These are phyloP conservation scores for Epichloe coenophiala DNA, from an alignment of 2,329 filamentous ascomycete genomes.

Conservation along the genomic window DNA sequence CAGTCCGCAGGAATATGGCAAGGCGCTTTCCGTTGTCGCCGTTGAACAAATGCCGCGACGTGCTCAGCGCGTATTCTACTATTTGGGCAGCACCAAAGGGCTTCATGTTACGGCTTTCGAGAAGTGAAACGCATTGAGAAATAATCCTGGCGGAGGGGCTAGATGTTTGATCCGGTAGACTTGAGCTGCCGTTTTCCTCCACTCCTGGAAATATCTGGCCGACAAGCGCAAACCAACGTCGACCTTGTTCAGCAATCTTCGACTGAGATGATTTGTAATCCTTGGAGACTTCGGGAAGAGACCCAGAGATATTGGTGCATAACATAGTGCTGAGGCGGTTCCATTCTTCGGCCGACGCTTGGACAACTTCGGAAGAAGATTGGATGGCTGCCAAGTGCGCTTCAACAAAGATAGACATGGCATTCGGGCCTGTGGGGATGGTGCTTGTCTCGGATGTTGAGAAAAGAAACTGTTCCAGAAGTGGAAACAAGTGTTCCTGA, in stretches of 20 bases:
- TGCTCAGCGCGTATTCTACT: slow-evolving; percentile 25
- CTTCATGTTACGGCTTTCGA: slow-evolving; percentile 40
- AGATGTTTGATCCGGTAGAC: slow-evolving; percentile 16
- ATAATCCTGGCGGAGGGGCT: slow-evolving; percentile 18
- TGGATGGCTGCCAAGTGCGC: slow-evolving; percentile 32
- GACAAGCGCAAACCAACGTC: slow-evolving; percentile 52
- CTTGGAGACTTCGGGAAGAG: slow-evolving; percentile 69
- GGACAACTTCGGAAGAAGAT: slow-evolving; percentile 27
- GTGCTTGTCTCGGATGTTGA: slow-evolving; percentile 24
- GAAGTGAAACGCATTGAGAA: slow-evolving; percentile 25
- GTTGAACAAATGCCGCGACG: slow-evolving; percentile 28
- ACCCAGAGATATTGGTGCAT: slow-evolving; percentile 55
- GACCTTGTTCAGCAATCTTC: slow-evolving; percentile 49
- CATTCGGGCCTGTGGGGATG: slow-evolving; percentile 20
- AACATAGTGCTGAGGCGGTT: slow-evolving; percentile 44
- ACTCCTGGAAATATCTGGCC: slow-evolving; percentile 29
- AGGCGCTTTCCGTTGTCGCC: slow-evolving; percentile 21
- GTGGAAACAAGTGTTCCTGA: slow-evolving; percentile 36
- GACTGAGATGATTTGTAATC: slow-evolving; percentile 63
- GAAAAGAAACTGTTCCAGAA: slow-evolving; percentile 41
- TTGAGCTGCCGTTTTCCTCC: slow-evolving; percentile 6
- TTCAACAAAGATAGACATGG: slow-evolving; percentile 29
- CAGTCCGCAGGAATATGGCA: slow-evolving; percentile 29
- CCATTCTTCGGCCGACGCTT: slow-evolving; percentile 48
- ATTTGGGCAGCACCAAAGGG: slow-evolving; percentile 40